A percentile compares a stretch with the other conserved stretches of the same genome.
Conservation (phyloP, 768 basidiomycete species). For the Sarcodon aspratus region DNA sequence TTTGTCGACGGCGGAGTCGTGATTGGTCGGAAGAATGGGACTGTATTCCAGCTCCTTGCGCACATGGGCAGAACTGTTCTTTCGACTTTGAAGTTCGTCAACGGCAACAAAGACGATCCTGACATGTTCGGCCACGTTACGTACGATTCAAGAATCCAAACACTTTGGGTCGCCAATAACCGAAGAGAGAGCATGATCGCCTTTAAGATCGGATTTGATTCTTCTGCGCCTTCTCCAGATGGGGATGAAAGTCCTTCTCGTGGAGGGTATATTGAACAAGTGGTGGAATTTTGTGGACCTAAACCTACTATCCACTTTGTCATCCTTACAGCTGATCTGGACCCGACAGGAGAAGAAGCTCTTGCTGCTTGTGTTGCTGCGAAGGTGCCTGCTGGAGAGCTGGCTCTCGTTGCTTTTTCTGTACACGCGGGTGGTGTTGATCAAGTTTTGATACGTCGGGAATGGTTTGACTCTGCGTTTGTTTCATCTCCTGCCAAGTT, state of each 20-base stretch:
- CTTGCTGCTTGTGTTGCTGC: slow-evolving; percentile 78
- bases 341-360: slow-evolving; percentile 73
- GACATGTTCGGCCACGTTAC: slow-evolving; percentile 86
- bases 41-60: slow-evolving; percentile 75
- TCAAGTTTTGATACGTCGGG: slow-evolving; percentile 76
- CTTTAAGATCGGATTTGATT: slow-evolving; percentile 60
- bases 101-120: slow-evolving; percentile 54
- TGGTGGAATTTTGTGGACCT: slow-evolving; percentile 73
- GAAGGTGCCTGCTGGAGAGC: slow-evolving; percentile 62
- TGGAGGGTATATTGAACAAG: slow-evolving; percentile 61
- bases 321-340: slow-evolving; percentile 75
- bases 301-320: slow-evolving; percentile 86
- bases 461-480: slow-evolving; percentile 73
- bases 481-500: slow-evolving; percentile 45
- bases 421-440: slow-evolving; percentile 88
- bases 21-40: slow-evolving; percentile 76
- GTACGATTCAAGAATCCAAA: slow-evolving; percentile 79
- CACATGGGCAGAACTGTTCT: slow-evolving; percentile 60
- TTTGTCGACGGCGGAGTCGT: slow-evolving; percentile 83
- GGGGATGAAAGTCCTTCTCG: slow-evolving; percentile 48
- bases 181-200: slow-evolving; percentile 78
- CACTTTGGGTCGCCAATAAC: slow-evolving; percentile 81
- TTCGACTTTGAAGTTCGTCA: slow-evolving; percentile 73
- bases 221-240: slow-evolving; percentile 34
- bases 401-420: slow-evolving; percentile 77